Base-by-base conservation (phyloP, 2,329 filamentous ascomycete species). In the Aspergillus vadensis region DNA sequence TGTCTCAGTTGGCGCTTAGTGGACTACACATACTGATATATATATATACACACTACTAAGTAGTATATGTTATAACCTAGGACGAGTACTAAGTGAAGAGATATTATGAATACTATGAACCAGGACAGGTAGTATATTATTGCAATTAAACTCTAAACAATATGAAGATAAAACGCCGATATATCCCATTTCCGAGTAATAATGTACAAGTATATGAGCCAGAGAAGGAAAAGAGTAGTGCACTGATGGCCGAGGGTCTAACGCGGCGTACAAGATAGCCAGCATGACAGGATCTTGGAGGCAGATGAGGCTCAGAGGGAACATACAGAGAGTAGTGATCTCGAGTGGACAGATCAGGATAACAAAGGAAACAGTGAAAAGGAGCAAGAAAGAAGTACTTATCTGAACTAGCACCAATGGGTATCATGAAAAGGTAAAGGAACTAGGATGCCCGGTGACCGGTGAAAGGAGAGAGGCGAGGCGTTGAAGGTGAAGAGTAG, bases 341-440 rank as follows among this genome's bases (percentile, higher is more conserved):
- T 9, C 47, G 8, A 9, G 47, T 2, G 25, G n/a, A 30, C 7
- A 50, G 25, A 50, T 2, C 58, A 57, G 19, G 5, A 21, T 12
- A 12, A 44, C 41, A 44, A 23, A 58, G 49, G 52, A 43, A 56
- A 63, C 12, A 55, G 23, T 32, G 48, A 47, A 54, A 57, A 47
- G 39, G 14, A 60, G 21, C 58, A 52, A n/a, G 49, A 43, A 57
- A 44, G 54, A 41, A 61, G 56, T 57, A 43, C 44, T 49, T 49
- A 25, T 49, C 12, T 25, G 50, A 65, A 63, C 55, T 57, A 43
- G 60, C 65, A 65, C 65, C 64, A 63, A 67, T 68, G 70, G 70
- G 70, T 72, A 72, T 72, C 70, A 70, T 67, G 60, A 69, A 50
- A 50, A 50, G 47, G 44, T 49, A 21, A 49, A n/a, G 15, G 12